Evolutionary conservation across 495 filamentous ascomycete genomes (phyloP).

Genomic region (Aspergillus baeticus): DNA sequence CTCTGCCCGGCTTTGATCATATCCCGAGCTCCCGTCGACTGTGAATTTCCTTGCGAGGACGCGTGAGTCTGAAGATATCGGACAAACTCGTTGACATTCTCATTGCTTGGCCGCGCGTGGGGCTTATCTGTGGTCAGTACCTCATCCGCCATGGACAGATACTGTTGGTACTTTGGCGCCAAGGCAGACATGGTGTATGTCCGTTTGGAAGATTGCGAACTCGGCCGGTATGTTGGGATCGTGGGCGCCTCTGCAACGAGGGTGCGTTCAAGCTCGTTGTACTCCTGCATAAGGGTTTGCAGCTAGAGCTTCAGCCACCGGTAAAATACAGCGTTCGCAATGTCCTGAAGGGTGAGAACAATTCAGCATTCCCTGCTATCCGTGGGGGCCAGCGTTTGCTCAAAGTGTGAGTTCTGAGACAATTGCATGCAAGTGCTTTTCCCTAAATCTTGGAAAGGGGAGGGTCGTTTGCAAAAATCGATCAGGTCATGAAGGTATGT

Average conservation of each 20-base stretch:
- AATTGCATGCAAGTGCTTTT: background rate
- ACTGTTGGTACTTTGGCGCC: constrained; percentile 16
- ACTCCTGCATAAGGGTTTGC: constrained; percentile 32
- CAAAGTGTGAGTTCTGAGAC: background rate
- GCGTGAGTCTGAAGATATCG: constrained; percentile 38
- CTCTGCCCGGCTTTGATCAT: constrained; percentile 43
- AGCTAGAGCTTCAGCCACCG: constrained; percentile 12
- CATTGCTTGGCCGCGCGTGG: constrained; percentile 27
- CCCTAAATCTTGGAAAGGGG: background rate
- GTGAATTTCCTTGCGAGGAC: constrained; percentile 10
- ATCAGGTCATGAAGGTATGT: background rate
- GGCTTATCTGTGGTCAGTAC: constrained; percentile 20
- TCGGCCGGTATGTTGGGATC: constrained; percentile 39
- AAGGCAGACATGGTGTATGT: constrained; percentile 32
- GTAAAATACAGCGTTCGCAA: constrained; percentile 18
- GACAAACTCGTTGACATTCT: constrained; percentile 38
- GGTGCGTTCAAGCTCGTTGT: constrained; percentile 27
- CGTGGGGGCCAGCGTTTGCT: background rate
- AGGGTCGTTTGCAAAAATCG: constrained; percentile 5
- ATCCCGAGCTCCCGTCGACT: constrained; percentile 22
- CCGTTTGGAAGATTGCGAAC: constrained; percentile 28
- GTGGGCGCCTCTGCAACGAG: constrained; percentile 42
- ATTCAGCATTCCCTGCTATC: constrained; percentile 3
- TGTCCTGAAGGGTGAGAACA: constrained; percentile 1
- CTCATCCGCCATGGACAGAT: constrained; percentile 12